These are phyloP conservation scores for Trypanosoma theileri DNA, from an alignment of 208 protist genomes.

Conservation along the genomic window DNA sequence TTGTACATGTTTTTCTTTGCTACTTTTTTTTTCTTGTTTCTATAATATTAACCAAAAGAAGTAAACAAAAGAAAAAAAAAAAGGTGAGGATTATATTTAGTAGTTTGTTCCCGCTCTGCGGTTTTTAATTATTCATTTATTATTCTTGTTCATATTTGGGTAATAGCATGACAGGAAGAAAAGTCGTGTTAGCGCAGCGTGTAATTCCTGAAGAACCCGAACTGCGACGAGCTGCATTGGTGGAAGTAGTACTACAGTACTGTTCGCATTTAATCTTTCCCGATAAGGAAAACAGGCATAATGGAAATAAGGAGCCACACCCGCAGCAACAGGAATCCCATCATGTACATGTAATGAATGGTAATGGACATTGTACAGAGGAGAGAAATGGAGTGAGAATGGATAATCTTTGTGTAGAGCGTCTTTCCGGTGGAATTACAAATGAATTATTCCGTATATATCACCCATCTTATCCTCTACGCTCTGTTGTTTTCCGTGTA, in stretches of 20 bases:
- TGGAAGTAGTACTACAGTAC: slow-evolving; percentile 53
- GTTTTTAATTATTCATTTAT: slow-evolving; percentile 13
- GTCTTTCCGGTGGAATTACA: slow-evolving; percentile 85
- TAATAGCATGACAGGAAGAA: background rate
- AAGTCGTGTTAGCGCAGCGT: slow-evolving; percentile 29
- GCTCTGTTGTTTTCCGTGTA: slow-evolving; percentile 82
- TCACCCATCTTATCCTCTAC: slow-evolving; percentile 35
- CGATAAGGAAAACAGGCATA: background rate
- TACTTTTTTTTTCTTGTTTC: background rate
- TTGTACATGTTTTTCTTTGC: background rate
- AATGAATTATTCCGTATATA: slow-evolving; percentile 90
- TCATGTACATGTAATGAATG: background rate
- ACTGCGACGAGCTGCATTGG: slow-evolving; percentile 47
- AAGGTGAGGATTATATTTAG: background rate
- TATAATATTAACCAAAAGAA: background rate
- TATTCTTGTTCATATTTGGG: background rate
- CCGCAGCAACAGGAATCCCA: no score
- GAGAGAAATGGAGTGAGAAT: background rate
- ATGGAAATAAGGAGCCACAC: no score
- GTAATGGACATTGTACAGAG: background rate
- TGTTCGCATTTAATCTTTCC: slow-evolving; percentile 44
- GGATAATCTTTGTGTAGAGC: slow-evolving; percentile 42
- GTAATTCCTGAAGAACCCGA: slow-evolving; percentile 56
- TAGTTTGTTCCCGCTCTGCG: slow-evolving; percentile 7
- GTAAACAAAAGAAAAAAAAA: background rate